phyloP scores from a whole-genome alignment of 1,284 basidiomycete genomes.

The Albatrellus sp. region DNA sequence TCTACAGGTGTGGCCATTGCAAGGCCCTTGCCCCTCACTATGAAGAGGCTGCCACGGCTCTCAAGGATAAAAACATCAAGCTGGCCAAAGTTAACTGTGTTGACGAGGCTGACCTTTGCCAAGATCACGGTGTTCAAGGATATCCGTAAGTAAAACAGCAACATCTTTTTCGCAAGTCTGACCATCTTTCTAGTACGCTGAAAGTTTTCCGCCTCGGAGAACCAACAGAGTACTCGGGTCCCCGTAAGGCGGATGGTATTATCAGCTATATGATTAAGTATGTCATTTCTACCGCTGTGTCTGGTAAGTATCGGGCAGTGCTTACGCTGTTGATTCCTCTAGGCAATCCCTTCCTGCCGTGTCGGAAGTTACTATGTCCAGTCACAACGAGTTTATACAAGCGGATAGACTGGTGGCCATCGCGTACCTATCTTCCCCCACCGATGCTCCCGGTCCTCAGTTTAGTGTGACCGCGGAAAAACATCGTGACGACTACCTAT shows the following conservation, averaged over 20 bases:
- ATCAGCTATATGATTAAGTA: constrained; percentile 97
- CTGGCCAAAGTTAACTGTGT: constrained; percentile 96
- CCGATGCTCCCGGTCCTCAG: constrained; percentile 55
- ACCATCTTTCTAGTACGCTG: constrained; percentile 40
- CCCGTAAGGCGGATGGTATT: constrained; percentile 93
- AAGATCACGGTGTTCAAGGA: constrained; percentile 74
- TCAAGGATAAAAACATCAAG: constrained; percentile 85
- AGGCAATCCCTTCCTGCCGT: constrained; percentile 96
- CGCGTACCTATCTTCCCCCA: constrained; percentile 67
- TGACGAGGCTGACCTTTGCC: constrained; percentile 79
- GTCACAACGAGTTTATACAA: constrained; percentile 78
- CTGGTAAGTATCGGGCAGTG: neutral
- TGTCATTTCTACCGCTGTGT: constrained; percentile 18
- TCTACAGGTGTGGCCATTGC: constrained; percentile 76
- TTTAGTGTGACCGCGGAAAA: constrained; percentile 76
- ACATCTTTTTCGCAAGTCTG: neutral
- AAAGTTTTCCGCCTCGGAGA: constrained; percentile 90
- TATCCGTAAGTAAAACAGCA: constrained; percentile 62
- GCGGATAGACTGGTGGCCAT: constrained; percentile 89
- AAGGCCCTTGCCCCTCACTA: constrained; percentile 90
- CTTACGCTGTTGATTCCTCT: neutral
- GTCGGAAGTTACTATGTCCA: constrained; percentile 62
- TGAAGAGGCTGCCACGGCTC: constrained; percentile 87
- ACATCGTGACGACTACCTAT: constrained; percentile 88
- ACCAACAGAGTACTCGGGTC: constrained; percentile 71